Evolutionary conservation across 768 basidiomycete species (phyloP), one percentile per base, ranked within the genome.

Genomic region (Cytidiella melzeri): DNA sequence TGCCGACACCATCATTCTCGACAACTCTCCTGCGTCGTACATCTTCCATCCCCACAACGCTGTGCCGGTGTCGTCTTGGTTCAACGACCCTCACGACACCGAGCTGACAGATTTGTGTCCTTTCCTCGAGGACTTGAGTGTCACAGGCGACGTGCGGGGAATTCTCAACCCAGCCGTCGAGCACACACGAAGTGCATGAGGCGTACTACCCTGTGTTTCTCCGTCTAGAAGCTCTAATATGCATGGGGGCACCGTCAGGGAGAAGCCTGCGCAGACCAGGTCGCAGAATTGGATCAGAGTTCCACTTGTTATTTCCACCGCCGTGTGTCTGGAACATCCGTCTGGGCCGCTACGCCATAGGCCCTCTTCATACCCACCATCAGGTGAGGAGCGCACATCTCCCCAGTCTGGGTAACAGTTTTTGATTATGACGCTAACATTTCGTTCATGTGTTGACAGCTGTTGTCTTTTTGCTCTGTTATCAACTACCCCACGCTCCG

Each of bases 1-100:
- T 54, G 79, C 80, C 42, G 92, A 94, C 60, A 92, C 87, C 54
- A 97, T 99, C 62, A 99, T 99, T 67, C 78, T 99, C 56, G 95
- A 99, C 71, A 99, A 99, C 67, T 98, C 95, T 26, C 95, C 95
- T 18, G 96, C 96, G 7, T 96, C 92, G 11, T 99, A 98, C 70
- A 95, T 98, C 51, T 99, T 99, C 77, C 94, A 99, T 63, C 93
- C 93, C 9, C 92, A 96, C 73, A 98, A 98, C 64, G 96, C 95
- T 30, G 95, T 97, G 4, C 95, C 95, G 19, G 93, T 99, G 51
- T 96, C 95, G 38, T 92, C 91, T 51, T 99, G 95, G 95, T 99
- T 99, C 74, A 98, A 97, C 67, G 93, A 93, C 69, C 94, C 93
- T 5, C 94, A 97, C 61, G 94, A 98, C 63, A 95, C 95, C 38